Percentiles rank a stretch among this genome's conserved stretches.
Conservation (phyloP, 2,329 filamentous ascomycete genomes). For the Cladobotryum mycophilum region DNA sequence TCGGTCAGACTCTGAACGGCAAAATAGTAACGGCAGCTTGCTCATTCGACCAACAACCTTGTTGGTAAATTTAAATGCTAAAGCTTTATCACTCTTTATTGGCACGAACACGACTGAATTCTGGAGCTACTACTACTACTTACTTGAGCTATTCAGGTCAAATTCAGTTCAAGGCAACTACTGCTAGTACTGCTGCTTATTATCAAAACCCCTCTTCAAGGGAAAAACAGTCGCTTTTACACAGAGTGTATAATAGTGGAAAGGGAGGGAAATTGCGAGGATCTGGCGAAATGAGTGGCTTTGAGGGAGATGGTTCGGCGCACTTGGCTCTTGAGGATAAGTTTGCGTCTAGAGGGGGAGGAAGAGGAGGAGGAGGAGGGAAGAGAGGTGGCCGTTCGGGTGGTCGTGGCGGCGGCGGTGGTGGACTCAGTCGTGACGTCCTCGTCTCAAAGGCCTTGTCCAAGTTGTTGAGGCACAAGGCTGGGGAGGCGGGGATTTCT, state of each 20-base stretch:
- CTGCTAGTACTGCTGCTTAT: too few species aligned
- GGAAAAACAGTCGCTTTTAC: background rate
- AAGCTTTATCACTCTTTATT: background rate
- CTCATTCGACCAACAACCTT: background rate
- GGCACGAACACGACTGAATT: background rate
- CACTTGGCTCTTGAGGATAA: constrained; percentile 20
- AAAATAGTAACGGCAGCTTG: background rate
- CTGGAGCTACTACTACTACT: background rate
- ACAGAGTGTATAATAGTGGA: too few species aligned
- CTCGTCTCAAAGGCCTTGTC: constrained; percentile 50
- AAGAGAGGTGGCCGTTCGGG: background rate
- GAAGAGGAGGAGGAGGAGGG: too few species aligned
- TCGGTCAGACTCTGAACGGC: background rate
- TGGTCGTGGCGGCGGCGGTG: constrained; percentile 19
- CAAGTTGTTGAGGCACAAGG: constrained; percentile 50
- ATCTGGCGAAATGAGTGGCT: background rate
- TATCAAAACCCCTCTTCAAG: background rate
- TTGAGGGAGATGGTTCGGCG: constrained; percentile 4
- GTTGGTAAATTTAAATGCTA: background rate
- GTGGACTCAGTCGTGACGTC: constrained; percentile 35
- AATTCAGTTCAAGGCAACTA: too few species aligned
- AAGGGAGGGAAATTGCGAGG: too few species aligned
- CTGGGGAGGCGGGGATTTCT: constrained; percentile 47
- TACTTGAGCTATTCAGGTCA: background rate
- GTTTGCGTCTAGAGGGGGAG: background rate